Percentiles rank a stretch among this genome's conserved stretches.
Conservation (phyloP, 2,329 filamentous ascomycete genomes). For the Fusarium sublunatum region DNA sequence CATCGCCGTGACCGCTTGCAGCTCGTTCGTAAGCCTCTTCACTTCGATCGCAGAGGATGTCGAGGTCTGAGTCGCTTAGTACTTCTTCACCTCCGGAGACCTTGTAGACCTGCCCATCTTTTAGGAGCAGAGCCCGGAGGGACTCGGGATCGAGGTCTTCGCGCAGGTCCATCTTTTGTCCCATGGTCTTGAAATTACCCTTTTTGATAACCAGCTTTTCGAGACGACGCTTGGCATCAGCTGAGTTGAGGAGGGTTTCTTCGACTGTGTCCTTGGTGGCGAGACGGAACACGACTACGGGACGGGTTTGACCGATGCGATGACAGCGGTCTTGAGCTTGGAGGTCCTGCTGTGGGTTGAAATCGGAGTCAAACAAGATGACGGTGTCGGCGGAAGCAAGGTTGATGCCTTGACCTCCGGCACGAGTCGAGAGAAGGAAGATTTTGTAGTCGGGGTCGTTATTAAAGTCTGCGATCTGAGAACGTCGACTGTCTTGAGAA, state of each 20-base stretch:
- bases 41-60: conserved; percentile 80
- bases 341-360: conserved; percentile 97
- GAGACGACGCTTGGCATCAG: conserved; percentile 89
- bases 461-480: conserved; percentile 81
- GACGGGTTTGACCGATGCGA: conserved; percentile 90
- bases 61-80: conserved; percentile 79
- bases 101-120: conserved; percentile 76
- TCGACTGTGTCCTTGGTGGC: conserved; percentile 95
- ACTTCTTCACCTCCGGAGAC: conserved; percentile 71
- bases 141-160: conserved; percentile 70
- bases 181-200: conserved; percentile 80
- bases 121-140: conserved; percentile 71
- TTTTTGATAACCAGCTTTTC: conserved; percentile 98
- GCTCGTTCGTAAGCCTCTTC: conserved; percentile 75
- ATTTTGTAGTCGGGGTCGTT: conserved; percentile 72
- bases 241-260: conserved; percentile 84
- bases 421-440: conserved; percentile 89
- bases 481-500: conserved; percentile 75
- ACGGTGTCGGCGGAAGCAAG: conserved; percentile 92
- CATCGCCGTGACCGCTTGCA: conserved; percentile 80
- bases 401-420: conserved; percentile 95
- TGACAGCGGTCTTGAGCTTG: conserved; percentile 97
- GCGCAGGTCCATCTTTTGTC: conserved; percentile 66
- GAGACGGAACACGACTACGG: conserved; percentile 92
- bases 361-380: conserved; percentile 87